These are phyloP conservation scores for Lathyrus aphaca DNA, from an alignment of 306 rosid genomes.

Conservation along the genomic window DNA sequence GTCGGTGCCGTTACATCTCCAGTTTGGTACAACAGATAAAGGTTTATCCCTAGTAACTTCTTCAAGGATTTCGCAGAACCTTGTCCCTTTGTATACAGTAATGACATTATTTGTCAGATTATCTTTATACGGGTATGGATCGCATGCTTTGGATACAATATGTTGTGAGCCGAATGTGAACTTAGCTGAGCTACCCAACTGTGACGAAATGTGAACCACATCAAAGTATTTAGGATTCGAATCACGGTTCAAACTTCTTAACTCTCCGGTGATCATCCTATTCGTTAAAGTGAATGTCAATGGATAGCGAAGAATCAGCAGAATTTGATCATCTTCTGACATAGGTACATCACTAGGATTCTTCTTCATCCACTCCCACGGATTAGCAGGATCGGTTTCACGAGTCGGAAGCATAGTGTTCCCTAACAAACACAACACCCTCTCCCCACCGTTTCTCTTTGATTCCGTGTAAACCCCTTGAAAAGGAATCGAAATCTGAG, in stretches of 20 bases:
- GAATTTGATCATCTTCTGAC: conserved; percentile 76
- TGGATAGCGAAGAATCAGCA: conserved; percentile 75
- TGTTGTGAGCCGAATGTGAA: conserved; percentile 59
- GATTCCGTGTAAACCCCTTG: conserved; percentile 90
- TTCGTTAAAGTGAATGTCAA: conserved; percentile 61
- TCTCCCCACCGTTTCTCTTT: conserved; percentile 77
- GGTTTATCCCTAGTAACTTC: conserved; percentile 66
- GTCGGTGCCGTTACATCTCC: conserved; percentile 74
- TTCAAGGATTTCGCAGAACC: conserved; percentile 70
- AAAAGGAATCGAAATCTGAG: conserved; percentile 63
- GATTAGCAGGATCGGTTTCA: conserved; percentile 58
- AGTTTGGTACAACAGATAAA: conserved; percentile 75
- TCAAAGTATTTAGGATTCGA: conserved; percentile 78
- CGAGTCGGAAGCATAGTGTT: conserved; percentile 75
- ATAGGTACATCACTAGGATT: conserved; percentile 56
- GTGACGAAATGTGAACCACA: conserved; percentile 64
- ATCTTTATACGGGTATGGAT: conserved; percentile 73
- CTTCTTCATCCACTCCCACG: conserved; percentile 80
- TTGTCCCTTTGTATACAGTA: conserved; percentile 56
- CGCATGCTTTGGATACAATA: conserved; percentile 69
- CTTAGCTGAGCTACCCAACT: conserved; percentile 57
- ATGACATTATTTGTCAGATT: conserved; percentile 45
- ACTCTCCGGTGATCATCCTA: conserved; percentile 68
- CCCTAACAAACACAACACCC: conserved; percentile 89
- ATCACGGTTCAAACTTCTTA: conserved; percentile 74